These are phyloP conservation scores for Fragaria iinumae DNA, from an alignment of 306 rosid species.

Conservation along the genomic window DNA sequence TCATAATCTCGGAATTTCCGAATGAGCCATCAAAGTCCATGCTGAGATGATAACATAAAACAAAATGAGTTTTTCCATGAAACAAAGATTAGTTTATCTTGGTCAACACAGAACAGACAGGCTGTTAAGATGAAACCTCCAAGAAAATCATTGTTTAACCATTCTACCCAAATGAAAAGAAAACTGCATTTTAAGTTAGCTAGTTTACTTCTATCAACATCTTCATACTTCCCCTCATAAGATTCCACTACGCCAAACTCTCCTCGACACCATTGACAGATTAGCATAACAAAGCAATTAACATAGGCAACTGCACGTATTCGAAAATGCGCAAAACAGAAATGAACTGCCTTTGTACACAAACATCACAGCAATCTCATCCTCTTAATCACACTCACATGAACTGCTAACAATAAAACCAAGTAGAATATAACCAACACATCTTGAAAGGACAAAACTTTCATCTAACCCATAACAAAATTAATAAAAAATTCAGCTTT, in stretches of 20 bases:
- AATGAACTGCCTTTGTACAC: background rate
- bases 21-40: conserved; percentile 47
- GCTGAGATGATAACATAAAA: conserved; percentile 38
- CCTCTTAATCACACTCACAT: background rate
- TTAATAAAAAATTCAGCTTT: background rate
- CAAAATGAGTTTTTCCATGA: conserved; percentile 1
- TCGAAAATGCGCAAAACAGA: background rate
- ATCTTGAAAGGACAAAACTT: background rate
- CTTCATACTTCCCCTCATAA: background rate
- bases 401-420: background rate
- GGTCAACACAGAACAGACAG: conserved; percentile 5
- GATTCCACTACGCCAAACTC: background rate
- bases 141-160: background rate
- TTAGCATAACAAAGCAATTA: background rate
- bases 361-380: background rate
- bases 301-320: background rate
- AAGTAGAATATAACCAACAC: background rate
- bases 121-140: background rate
- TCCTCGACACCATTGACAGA: background rate
- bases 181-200: background rate
- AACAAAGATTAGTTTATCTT: background rate
- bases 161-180: background rate
- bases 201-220: background rate
- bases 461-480: background rate
- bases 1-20: conserved; percentile 34